phyloP scores from a whole-genome alignment of 176 grass and related monocot genomes.

The Musa beccarii region DNA sequence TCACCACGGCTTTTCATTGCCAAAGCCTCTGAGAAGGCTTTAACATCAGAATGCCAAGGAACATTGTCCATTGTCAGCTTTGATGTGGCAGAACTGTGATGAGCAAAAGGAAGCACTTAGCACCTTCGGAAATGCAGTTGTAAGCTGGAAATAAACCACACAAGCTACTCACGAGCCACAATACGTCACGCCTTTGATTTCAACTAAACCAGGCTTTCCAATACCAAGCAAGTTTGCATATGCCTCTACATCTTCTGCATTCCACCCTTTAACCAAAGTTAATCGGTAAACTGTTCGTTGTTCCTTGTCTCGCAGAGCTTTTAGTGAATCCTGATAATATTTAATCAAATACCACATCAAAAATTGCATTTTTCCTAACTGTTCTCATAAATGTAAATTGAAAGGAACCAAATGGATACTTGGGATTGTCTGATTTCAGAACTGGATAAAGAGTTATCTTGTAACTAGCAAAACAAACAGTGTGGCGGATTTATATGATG shows the following conservation, averaged over 20 bases:
- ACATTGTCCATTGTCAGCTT: constrained; percentile 99
- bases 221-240: constrained; percentile 75
- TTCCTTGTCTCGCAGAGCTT: constrained; percentile 68
- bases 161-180: constrained; percentile 75
- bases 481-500: background rate
- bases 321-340: constrained; percentile 62
- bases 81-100: constrained; percentile 69
- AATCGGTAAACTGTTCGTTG: constrained; percentile 85
- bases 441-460: too few species aligned
- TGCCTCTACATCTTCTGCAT: constrained; percentile 80
- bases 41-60: constrained; percentile 91
- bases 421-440: too few species aligned
- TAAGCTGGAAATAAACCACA: background rate
- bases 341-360: background rate
- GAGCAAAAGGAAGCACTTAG: constrained; percentile 1
- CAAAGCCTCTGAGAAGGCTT: constrained; percentile 74
- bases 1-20: constrained; percentile 59
- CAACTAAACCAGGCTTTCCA: constrained; percentile 83
- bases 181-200: constrained; percentile 98
- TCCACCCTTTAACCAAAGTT: constrained; percentile 98
- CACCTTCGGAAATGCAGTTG: background rate
- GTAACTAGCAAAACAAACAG: too few species aligned
- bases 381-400: too few species aligned
- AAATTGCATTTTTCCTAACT: background rate
- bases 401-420: too few species aligned